A percentile compares a stretch with the other conserved stretches of the same genome.
Conservation (phyloP, 805 yeast species). For the Yarrowia keelungensis region DNA sequence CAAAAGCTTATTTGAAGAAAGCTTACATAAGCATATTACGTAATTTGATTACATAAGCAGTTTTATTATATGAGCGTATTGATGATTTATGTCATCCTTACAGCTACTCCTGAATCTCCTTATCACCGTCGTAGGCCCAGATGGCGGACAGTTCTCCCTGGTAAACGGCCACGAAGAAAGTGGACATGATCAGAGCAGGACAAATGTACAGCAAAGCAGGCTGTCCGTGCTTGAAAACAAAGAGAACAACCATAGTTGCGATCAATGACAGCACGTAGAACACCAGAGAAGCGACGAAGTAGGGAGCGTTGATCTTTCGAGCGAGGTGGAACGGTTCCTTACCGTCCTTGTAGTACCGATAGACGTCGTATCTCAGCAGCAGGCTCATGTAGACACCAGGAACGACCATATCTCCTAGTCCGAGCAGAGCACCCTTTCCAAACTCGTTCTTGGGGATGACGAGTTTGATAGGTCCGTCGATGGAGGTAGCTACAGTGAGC, state of each 20-base stretch:
- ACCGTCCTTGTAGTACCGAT: constrained; percentile 50
- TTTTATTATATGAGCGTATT: too few relatives aligned
- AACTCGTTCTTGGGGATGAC: constrained; percentile 52
- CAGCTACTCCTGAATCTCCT: background rate
- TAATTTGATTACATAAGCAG: too few relatives aligned
- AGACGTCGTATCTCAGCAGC: constrained; percentile 62
- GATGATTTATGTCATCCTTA: background rate
- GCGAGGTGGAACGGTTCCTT: constrained; percentile 45
- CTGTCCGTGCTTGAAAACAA: constrained; percentile 58
- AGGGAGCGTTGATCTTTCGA: constrained; percentile 53
- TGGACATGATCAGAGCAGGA: constrained; percentile 55
- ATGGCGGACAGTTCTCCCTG: constrained; percentile 55
- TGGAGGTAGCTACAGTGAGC: constrained; percentile 64
- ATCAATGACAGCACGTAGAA: constrained; percentile 59
- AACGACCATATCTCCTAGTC: constrained; percentile 70
- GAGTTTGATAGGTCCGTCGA: constrained; percentile 63
- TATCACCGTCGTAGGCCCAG: constrained; percentile 51
- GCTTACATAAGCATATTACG: too few relatives aligned
- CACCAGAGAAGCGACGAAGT: constrained; percentile 56
- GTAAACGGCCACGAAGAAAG: constrained; percentile 50
- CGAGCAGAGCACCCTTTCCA: constrained; percentile 55
- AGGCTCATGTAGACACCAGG: constrained; percentile 64
- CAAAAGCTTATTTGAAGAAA: too few relatives aligned
- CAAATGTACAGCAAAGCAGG: constrained; percentile 73
- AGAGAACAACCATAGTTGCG: constrained; percentile 54